Evolutionary conservation across 2,329 filamentous ascomycete species (phyloP).

Genomic region (Microdochium trichocladiopsis): DNA sequence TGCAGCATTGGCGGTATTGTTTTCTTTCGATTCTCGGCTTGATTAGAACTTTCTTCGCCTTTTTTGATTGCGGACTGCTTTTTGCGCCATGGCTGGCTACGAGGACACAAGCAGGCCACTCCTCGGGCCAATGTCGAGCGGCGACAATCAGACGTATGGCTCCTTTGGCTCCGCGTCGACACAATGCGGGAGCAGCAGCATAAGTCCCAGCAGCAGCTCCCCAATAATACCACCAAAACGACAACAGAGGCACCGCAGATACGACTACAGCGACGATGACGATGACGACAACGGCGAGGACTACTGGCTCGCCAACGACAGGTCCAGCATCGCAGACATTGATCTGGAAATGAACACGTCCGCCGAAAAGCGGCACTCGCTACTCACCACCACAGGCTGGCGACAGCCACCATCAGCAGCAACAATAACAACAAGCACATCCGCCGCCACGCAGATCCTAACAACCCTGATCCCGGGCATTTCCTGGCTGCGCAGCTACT

Average conservation of each 20-base stretch:
- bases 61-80: no score
- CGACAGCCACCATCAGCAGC: background rate
- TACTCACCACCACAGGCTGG: no score
- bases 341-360: background rate
- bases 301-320: background rate
- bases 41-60: no score
- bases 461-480: conserved; percentile 45
- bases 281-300: background rate
- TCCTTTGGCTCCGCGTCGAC: background rate
- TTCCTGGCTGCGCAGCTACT: conserved; percentile 64
- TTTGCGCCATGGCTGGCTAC: background rate
- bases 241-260: no score
- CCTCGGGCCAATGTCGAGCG: background rate
- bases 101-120: background rate
- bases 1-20: no score
- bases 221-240: no score
- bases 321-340: no score
- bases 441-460: background rate
- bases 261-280: background rate
- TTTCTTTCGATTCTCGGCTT: no score
- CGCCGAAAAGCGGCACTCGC: background rate
- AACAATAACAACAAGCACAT: background rate
- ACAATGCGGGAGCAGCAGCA: background rate
- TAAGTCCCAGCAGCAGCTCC: no score
- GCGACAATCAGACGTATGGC: background rate